These are phyloP conservation scores for Stemphylium lycopersici DNA, from an alignment of 2,329 filamentous ascomycete species.

Conservation along the genomic window DNA sequence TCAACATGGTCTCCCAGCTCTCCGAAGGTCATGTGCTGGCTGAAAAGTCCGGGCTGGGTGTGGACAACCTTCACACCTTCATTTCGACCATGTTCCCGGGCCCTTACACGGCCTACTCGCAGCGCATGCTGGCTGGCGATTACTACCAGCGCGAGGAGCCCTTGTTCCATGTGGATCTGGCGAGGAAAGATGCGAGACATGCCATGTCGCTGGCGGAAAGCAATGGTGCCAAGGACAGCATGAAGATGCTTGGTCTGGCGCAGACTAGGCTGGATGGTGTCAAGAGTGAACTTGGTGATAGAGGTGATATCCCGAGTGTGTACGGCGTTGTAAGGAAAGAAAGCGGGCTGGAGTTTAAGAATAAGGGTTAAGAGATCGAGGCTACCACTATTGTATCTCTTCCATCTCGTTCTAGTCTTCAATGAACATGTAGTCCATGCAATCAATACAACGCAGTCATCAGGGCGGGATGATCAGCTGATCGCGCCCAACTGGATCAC, in stretches of 20 bases:
- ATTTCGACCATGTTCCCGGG: slow-evolving; percentile 77
- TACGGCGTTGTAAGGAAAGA: slow-evolving; percentile 81
- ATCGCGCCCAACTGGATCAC: no score
- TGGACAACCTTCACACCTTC: slow-evolving; percentile 71
- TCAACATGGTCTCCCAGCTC: slow-evolving; percentile 81
- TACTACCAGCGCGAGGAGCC: slow-evolving; percentile 79
- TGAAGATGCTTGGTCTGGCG: slow-evolving; percentile 70
- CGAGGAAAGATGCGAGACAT: slow-evolving; percentile 81
- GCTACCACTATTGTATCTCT: no score
- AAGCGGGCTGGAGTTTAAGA: slow-evolving; percentile 74
- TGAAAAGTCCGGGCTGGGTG: slow-evolving; percentile 79
- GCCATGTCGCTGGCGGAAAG: slow-evolving; percentile 69
- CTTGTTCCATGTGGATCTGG: slow-evolving; percentile 82
- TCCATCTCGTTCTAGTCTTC: no score
- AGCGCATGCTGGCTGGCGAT: slow-evolving; percentile 75
- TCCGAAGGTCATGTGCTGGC: slow-evolving; percentile 79
- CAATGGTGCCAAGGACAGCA: slow-evolving; percentile 59
- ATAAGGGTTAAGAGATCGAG: slow-evolving; percentile 21
- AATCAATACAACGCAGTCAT: no score
- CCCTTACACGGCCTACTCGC: slow-evolving; percentile 74
- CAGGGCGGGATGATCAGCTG: no score
- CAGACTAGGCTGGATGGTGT: slow-evolving; percentile 71
- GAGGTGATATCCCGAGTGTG: slow-evolving; percentile 80
- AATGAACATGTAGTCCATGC: no score
- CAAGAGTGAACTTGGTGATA: slow-evolving; percentile 70